Conservation (phyloP, 2,329 filamentous ascomycete species). For the Penicillium nordicum region DNA sequence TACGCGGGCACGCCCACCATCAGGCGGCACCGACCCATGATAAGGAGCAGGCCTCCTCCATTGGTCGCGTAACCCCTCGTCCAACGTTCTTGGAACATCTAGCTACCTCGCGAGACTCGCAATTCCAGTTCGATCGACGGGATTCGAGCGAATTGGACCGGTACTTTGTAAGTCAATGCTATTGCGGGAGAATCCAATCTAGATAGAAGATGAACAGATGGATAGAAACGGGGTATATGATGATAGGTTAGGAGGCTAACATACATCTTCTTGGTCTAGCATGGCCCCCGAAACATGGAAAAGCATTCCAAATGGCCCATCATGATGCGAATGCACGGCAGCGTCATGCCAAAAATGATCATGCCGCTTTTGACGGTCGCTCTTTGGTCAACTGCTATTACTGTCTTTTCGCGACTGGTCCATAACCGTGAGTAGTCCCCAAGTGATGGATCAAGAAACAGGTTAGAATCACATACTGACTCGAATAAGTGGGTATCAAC, state of each 20-base stretch:
- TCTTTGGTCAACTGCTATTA: constrained; percentile 64
- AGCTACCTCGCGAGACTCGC: constrained; percentile 30
- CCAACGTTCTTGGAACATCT: constrained; percentile 36
- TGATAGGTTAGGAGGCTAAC: background rate
- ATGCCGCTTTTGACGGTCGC: constrained; percentile 63
- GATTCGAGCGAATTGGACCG: constrained; percentile 53
- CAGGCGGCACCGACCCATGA: constrained; percentile 5
- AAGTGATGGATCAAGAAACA: background rate
- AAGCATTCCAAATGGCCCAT: constrained; percentile 74
- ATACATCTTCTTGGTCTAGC: constrained; percentile 12
- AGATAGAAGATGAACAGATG: background rate
- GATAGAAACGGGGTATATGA: background rate
- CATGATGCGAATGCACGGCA: constrained; percentile 72
- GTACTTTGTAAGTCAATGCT: constrained; percentile 52
- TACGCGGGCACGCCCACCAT: constrained; percentile 13
- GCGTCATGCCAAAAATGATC: constrained; percentile 70
- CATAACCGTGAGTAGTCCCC: constrained; percentile 34
- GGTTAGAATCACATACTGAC: background rate
- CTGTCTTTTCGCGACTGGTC: constrained; percentile 51
- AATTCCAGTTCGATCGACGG: constrained; percentile 29
- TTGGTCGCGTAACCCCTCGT: constrained; percentile 27
- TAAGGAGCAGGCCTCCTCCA: constrained; percentile 25
- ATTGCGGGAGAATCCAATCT: background rate
- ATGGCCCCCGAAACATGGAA: constrained; percentile 62
- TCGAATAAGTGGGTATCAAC: constrained; percentile 52